Base-by-base conservation (phyloP, 148 eudicot genomes). In the Pharnaceum exiguum region DNA sequence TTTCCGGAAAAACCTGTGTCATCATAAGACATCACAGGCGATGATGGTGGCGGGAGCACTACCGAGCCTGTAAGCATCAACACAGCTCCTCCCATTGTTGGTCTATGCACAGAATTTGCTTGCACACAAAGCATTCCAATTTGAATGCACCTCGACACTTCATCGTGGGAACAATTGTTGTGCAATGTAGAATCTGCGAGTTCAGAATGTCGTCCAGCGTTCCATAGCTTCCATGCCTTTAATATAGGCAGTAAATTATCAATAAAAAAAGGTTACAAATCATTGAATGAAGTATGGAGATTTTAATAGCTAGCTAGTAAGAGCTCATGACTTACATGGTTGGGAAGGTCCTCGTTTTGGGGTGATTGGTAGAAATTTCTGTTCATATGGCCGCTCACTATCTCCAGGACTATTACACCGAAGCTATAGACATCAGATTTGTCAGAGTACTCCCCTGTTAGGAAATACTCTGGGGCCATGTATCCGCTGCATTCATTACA, bases 361-460 rank as follows among this genome's bases (percentile, higher is more conserved):
- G 38, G 8, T 35, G 38, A 7, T 12, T 35, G 38, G 48, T 57
- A 57, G 16, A 35, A 57, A 8, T 43, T 27, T 12, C 35, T 57
- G 36, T 43, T 57, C 22, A 11, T 51, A 19, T 37, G 48, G 2
- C 80, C 82, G 38, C 74, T 79, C 16, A 79, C 18, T 11, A 82
- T 71, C 67, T 79, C 84, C 11, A 82, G 29, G 11, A 71, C 32
- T 27, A 82, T 55, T 3, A 79, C 67, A n/a, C 79, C 88, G 7
- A 76, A 77, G 51, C 88, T 79, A 22, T 59, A 77, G 10, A 73
- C 71, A 51, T 77, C 81, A 0, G 77, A 65, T 26, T 69, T 73
- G 1, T 36, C 53, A 12, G 81, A 73, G 16, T 65, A 65, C 9
- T 55, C 25, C 11, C 81, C 81, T 0, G 49, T 72, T 62, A 66